Conservation (phyloP, 202 grass and related monocot genomes). For the Digitaria exilis region DNA sequence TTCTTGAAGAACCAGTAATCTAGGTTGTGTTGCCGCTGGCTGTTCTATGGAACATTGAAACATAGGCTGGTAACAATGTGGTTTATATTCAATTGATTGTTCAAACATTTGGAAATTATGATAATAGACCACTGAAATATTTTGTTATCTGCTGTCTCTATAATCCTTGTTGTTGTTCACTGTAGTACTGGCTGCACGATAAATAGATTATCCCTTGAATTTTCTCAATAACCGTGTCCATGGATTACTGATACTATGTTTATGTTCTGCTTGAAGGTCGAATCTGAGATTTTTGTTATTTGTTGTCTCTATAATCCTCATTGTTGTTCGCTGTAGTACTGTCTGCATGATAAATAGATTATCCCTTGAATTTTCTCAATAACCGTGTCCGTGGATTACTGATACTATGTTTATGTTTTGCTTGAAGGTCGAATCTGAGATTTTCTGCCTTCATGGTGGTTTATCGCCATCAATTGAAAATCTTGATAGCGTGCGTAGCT, state of each 20-base stretch:
- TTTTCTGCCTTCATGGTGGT: conserved; percentile 80
- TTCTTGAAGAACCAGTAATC: background rate
- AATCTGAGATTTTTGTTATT: conserved; percentile 88
- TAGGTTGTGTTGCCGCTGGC: background rate
- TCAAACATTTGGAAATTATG: conserved; percentile 18
- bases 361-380: background rate
- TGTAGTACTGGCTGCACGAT: background rate
- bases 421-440: conserved; percentile 77
- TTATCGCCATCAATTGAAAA: conserved; percentile 82
- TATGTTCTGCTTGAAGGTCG: conserved; percentile 56
- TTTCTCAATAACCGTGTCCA: background rate
- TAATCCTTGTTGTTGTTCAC: background rate
- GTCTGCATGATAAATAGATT: background rate
- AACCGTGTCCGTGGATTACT: background rate
- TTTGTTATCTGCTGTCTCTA: background rate
- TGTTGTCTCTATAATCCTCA: too few relatives aligned
- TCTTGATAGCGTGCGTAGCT: conserved; percentile 66
- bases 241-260: conserved; percentile 18
- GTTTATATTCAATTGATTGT: background rate
- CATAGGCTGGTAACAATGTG: background rate
- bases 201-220: background rate
- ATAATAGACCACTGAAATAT: background rate
- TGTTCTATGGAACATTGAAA: conserved; percentile 4
- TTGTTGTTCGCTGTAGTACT: background rate
- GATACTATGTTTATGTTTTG: conserved; percentile 32